Conservation (phyloP, 768 basidiomycete species). For the Mycena pura region DNA sequence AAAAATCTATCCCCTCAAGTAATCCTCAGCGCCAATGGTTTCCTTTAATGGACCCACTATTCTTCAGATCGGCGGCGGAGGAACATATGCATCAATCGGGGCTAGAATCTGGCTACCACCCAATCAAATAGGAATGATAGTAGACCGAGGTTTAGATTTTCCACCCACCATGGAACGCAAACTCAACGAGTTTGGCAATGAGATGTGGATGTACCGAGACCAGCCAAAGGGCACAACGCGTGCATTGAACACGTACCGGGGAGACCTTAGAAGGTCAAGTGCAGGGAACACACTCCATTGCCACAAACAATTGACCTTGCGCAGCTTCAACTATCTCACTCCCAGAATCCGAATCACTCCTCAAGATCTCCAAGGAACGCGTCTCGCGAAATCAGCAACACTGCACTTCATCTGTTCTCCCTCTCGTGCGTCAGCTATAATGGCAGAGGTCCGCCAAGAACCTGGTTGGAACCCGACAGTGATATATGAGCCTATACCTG, state of each 20-base stretch:
- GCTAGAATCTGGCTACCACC: slow-evolving; percentile 83
- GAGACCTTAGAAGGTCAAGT: slow-evolving; percentile 72
- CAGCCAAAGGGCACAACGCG: slow-evolving; percentile 68
- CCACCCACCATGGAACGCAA: slow-evolving; percentile 59
- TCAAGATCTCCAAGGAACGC: slow-evolving; percentile 64
- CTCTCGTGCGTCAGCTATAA: slow-evolving; percentile 65
- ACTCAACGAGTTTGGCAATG: slow-evolving; percentile 67
- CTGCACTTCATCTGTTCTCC: slow-evolving; percentile 92
- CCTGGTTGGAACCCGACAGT: slow-evolving; percentile 68
- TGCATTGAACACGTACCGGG: slow-evolving; percentile 75
- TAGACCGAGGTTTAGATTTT: slow-evolving; percentile 85
- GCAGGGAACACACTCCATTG: slow-evolving; percentile 4
- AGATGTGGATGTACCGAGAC: slow-evolving; percentile 82
- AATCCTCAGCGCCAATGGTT: slow-evolving; percentile 26
- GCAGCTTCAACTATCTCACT: slow-evolving; percentile 81
- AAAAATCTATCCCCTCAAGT: slow-evolving; percentile 57
- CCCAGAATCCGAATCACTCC: slow-evolving; percentile 76
- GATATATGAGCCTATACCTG: slow-evolving; percentile 90
- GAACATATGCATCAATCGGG: slow-evolving; percentile 82
- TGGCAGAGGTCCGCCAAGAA: slow-evolving; percentile 63
- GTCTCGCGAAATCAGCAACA: slow-evolving; percentile 54
- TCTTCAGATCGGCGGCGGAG: slow-evolving; percentile 84
- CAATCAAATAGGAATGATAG: slow-evolving; percentile 75
- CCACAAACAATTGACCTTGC: background rate
- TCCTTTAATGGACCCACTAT: background rate